Evolutionary conservation across 306 rosid genomes (phyloP).

Genomic region (cucumber (Cucumis sativus)): Cucumber_9930_V3 NC_026656.2:14270001-14270500

Average conservation of each 20-base stretch:
- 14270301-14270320: constrained; percentile 66
- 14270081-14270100: not conserved
- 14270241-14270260: not conserved
- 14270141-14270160: not conserved
- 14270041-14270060: no score
- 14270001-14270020: no score
- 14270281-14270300: constrained; percentile 29
- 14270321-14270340: constrained; percentile 70
- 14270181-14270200: not conserved
- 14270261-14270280: not conserved
- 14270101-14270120: not conserved
- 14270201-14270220: not conserved
- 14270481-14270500: constrained; percentile 67
- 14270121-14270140: not conserved
- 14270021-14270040: no score
- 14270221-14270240: constrained; percentile 5
- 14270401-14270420: constrained; percentile 57
- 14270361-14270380: constrained; percentile 45
- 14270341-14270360: constrained; percentile 74
- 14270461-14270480: constrained; percentile 71
- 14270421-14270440: constrained; percentile 62
- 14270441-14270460: constrained; percentile 38
- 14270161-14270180: not conserved
- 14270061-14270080: no score
- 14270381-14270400: constrained; percentile 51